A percentile compares a stretch with the other conserved stretches of the same genome.
phyloP scores from a whole-genome alignment of 768 basidiomycete genomes.

The Crassisporium funariophilum region DNA sequence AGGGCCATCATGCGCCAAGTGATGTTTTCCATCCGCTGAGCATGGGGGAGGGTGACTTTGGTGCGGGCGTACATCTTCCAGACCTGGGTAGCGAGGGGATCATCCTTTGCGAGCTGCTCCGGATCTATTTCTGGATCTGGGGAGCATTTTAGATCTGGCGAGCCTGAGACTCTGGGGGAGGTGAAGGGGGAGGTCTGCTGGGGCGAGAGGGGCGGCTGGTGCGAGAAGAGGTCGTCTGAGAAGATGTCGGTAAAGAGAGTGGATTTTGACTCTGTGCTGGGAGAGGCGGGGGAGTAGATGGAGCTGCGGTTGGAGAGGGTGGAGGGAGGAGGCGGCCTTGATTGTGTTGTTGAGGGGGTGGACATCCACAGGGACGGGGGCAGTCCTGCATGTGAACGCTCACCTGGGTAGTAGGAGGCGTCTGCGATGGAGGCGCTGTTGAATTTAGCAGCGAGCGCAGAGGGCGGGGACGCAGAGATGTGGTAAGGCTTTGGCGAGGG shows the following conservation, averaged over 20 bases:
- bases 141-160: constrained; percentile 62
- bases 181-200: constrained; percentile 56
- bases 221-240: constrained; percentile 64
- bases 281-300: constrained; percentile 45
- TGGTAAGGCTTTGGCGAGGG: no score
- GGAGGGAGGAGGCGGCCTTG: constrained; percentile 32
- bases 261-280: constrained; percentile 57
- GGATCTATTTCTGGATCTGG: constrained; percentile 55
- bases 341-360: constrained; percentile 46
- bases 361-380: constrained; percentile 90
- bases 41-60: constrained; percentile 87
- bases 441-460: no score
- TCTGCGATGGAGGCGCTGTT: not conserved
- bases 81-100: constrained; percentile 92
- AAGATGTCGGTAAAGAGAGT: constrained; percentile 71
- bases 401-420: constrained; percentile 37
- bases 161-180: constrained; percentile 67
- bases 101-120: constrained; percentile 73
- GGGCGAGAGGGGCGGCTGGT: constrained; percentile 37
- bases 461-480: no score
- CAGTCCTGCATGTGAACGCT: constrained; percentile 56
- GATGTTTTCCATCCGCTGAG: constrained; percentile 95
- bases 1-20: constrained; percentile 99
- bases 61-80: constrained; percentile 96
- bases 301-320: constrained; percentile 47